phyloP scores from a whole-genome alignment of 148 eudicot genomes.

The Camellia granthamiana region DNA sequence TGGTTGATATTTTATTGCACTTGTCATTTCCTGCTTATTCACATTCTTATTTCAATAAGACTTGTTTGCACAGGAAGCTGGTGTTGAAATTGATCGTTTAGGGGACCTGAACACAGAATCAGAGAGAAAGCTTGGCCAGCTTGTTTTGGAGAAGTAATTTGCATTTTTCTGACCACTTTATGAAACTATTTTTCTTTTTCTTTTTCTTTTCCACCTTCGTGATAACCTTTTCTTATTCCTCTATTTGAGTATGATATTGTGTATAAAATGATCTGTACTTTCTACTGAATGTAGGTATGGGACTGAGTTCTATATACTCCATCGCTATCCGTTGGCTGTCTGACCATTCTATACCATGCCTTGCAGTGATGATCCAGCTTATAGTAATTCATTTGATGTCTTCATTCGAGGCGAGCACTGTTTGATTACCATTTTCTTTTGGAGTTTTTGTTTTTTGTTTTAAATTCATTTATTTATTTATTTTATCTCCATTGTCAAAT shows the following conservation, averaged over 20 bases:
- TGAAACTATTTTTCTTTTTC: neutral
- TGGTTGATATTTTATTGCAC: neutral
- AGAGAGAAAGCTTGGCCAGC: slow-evolving; percentile 78
- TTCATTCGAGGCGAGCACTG: slow-evolving; percentile 68
- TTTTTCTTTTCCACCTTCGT: neutral
- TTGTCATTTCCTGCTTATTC: neutral
- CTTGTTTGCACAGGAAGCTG: slow-evolving; percentile 62
- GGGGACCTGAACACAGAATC: slow-evolving; percentile 95
- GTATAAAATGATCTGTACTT: neutral
- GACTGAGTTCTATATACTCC: slow-evolving; percentile 91
- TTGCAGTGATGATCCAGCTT: slow-evolving; percentile 53
- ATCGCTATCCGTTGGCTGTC: slow-evolving; percentile 83
- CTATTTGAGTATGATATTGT: neutral
- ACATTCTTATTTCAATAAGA: slow-evolving; percentile 9
- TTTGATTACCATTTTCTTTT: neutral
- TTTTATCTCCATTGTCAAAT: neutral
- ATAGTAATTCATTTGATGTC: slow-evolving; percentile 95
- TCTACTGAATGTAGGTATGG: slow-evolving; percentile 56
- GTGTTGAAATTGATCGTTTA: slow-evolving; percentile 75
- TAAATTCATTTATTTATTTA: neutral
- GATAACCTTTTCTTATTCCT: neutral
- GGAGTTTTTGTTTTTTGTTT: neutral
- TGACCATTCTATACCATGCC: slow-evolving; percentile 99
- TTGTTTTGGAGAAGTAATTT: slow-evolving; percentile 76
- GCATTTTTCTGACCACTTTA: neutral